Conservation (phyloP, 2,329 filamentous ascomycete genomes). For the Clarireedia paspali region DNA sequence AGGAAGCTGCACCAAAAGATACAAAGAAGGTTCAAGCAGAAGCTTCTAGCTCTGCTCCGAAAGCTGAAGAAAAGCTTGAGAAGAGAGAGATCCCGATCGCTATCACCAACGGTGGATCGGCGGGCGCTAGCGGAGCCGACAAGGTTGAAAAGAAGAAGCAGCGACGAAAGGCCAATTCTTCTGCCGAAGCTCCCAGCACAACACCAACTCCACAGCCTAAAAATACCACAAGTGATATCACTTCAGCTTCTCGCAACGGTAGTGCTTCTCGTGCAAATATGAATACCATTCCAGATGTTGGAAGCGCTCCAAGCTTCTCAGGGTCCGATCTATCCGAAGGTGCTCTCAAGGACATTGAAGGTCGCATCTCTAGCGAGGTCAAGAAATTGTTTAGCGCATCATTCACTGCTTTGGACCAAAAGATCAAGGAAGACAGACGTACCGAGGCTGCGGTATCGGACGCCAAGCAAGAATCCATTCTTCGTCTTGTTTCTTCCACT, state of each 20-base stretch:
- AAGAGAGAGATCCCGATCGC: slow-evolving; percentile 21
- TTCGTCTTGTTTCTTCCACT: slow-evolving; percentile 60
- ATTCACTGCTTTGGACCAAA: slow-evolving; percentile 53
- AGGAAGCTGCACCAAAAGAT: slow-evolving; percentile 22
- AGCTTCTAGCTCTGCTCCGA: slow-evolving; percentile 14
- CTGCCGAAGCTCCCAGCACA: slow-evolving; percentile 17
- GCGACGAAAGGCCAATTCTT: slow-evolving; percentile 58
- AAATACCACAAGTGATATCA: slow-evolving; percentile 29
- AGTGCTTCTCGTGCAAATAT: slow-evolving; percentile 17
- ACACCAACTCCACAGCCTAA: slow-evolving; percentile 16
- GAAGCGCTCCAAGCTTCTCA: slow-evolving; percentile 5
- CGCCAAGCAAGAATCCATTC: slow-evolving; percentile 61
- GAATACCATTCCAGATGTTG: slow-evolving; percentile 13
- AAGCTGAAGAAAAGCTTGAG: slow-evolving; percentile 34
- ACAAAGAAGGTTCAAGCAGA: slow-evolving; percentile 23
- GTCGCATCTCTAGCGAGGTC: slow-evolving; percentile 40
- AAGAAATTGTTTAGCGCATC: slow-evolving; percentile 47
- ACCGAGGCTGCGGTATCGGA: slow-evolving; percentile 53
- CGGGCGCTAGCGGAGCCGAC: slow-evolving; percentile 34
- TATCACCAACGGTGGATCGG: slow-evolving; percentile 21
- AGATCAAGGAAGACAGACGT: slow-evolving; percentile 59
- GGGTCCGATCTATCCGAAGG: slow-evolving; percentile 33
- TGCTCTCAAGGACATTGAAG: slow-evolving; percentile 39
- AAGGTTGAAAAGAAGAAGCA: slow-evolving; percentile 56
- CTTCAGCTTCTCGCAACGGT: slow-evolving; percentile 22